These are phyloP conservation scores for Linum lewisii DNA, from an alignment of 345 rosid species.

Conservation along the genomic window DNA sequence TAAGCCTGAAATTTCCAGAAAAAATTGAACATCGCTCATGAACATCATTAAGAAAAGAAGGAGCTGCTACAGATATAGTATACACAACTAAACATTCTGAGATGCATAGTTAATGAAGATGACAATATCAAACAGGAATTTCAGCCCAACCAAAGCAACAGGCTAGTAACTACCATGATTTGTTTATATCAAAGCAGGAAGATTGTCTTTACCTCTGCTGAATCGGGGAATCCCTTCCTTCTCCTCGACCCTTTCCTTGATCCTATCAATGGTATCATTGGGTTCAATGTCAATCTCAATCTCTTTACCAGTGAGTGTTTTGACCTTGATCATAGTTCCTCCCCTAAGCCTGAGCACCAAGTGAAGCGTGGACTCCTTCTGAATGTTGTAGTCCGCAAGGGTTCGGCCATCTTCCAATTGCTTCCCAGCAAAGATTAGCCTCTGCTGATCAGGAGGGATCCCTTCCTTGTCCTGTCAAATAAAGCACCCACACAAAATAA, in stretches of 20 bases:
- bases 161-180: too few relatives aligned
- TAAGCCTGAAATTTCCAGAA: slow-evolving; percentile 45
- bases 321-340: slow-evolving; percentile 95
- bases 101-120: too few relatives aligned
- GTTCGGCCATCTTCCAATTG: slow-evolving; percentile 95
- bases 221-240: slow-evolving; percentile 98
- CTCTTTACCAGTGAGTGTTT: slow-evolving; percentile 90
- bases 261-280: slow-evolving; percentile 80
- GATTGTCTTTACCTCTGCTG: slow-evolving; percentile 66
- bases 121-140: too few relatives aligned
- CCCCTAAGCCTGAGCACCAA: slow-evolving; percentile 88
- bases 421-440: slow-evolving; percentile 90
- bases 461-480: slow-evolving; percentile 81
- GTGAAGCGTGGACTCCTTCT: slow-evolving; percentile 93
- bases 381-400: slow-evolving; percentile 81
- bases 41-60: too few relatives aligned
- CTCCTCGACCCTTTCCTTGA: slow-evolving; percentile 93
- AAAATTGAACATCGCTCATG: too few relatives aligned
- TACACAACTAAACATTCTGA: too few relatives aligned
- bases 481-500: not conserved
- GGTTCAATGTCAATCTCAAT: slow-evolving; percentile 96
- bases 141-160: too few relatives aligned
- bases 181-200: too few relatives aligned
- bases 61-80: too few relatives aligned
- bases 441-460: slow-evolving; percentile 92